Evolutionary conservation across 306 rosid species (phyloP).

Genomic region (Dalbergia cochinchinensis): DNA sequence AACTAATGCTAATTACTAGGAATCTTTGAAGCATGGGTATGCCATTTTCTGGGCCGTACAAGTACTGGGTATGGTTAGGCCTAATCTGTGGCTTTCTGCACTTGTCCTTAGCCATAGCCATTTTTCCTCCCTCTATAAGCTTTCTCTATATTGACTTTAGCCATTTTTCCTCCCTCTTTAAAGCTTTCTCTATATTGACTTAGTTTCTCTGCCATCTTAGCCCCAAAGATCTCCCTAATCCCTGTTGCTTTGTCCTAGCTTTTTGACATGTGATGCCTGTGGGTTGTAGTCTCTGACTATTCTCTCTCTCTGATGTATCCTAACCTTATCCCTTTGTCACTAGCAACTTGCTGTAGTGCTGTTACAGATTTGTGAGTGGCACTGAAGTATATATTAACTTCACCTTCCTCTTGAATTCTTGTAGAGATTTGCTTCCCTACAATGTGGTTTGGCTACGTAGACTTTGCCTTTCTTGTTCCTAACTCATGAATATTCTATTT

Average conservation of each 20-base stretch:
- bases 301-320: background rate
- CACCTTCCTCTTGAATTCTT: background rate
- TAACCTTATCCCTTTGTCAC: background rate
- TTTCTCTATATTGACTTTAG: too few relatives aligned
- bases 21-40: background rate
- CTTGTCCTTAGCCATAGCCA: too few relatives aligned
- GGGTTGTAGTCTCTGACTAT: too few relatives aligned
- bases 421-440: background rate
- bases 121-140: too few relatives aligned
- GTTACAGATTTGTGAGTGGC: background rate
- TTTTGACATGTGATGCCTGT: too few relatives aligned
- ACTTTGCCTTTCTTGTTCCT: background rate
- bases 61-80: too few relatives aligned
- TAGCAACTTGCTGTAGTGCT: background rate
- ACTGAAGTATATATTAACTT: background rate
- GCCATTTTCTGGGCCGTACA: background rate
- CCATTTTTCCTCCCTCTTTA: too few relatives aligned
- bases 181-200: too few relatives aligned
- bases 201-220: background rate
- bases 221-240: background rate
- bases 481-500: background rate
- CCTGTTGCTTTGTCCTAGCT: too few relatives aligned
- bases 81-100: too few relatives aligned
- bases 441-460: background rate
- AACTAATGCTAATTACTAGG: slow-evolving; percentile 4